These are phyloP conservation scores for Phymatotrichopsis omnivora DNA, from an alignment of 2,329 filamentous ascomycete species.

Conservation along the genomic window DNA sequence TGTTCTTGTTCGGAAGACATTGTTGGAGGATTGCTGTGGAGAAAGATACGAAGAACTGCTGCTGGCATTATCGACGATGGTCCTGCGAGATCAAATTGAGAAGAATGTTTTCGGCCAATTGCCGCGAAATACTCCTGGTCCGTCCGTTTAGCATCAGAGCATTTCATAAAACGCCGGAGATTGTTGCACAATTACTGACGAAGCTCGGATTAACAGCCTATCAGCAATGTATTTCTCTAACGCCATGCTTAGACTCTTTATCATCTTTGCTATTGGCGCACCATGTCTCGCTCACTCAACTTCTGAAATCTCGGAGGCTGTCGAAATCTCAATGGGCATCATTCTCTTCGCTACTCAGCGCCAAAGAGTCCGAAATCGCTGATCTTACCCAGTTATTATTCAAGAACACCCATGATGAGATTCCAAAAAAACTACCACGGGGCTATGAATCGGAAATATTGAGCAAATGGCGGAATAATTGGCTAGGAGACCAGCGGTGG, in stretches of 20 bases:
- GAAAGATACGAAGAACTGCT: constrained; percentile 82
- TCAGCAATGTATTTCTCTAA: constrained; percentile 24
- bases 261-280: constrained; percentile 22
- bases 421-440: constrained; percentile 10
- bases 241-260: constrained; percentile 17
- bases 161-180: not conserved
- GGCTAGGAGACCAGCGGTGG: constrained; percentile 30
- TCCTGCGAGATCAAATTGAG: constrained; percentile 42
- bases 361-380: constrained; percentile 22
- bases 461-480: constrained; percentile 31
- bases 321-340: constrained; percentile 27
- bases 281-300: constrained; percentile 13
- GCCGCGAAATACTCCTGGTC: constrained; percentile 22
- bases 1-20: constrained; percentile 74
- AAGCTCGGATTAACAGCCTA: constrained; percentile 22
- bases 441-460: constrained; percentile 27
- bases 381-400: constrained; percentile 3
- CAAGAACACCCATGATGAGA: constrained; percentile 13
- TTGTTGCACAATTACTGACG: constrained; percentile 1
- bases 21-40: constrained; percentile 92
- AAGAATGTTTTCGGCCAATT: constrained; percentile 19
- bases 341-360: constrained; percentile 20
- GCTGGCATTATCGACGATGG: constrained; percentile 70
- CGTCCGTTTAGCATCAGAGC: constrained; percentile 23
- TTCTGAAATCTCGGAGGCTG: constrained; percentile 18